Percentiles rank a stretch among this genome's conserved stretches.
These are phyloP conservation scores for Venturiaceae sp. DNA, from an alignment of 2,329 filamentous ascomycete genomes.

Conservation along the genomic window DNA sequence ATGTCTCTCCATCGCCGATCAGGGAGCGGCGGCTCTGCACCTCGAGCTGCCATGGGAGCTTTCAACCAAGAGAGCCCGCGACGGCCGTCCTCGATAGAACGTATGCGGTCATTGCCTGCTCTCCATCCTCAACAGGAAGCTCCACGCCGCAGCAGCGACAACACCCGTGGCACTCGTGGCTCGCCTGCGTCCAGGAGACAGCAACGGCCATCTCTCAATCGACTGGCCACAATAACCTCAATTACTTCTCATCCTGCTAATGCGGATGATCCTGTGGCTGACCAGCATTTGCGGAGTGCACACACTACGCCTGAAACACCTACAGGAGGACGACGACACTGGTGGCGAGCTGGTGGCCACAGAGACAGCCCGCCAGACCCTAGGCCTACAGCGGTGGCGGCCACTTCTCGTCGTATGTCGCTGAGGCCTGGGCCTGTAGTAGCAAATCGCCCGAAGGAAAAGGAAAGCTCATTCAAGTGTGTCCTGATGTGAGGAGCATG, in stretches of 20 bases:
- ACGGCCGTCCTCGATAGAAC: not conserved
- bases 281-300: not conserved
- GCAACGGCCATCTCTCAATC: not conserved
- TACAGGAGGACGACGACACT: not conserved
- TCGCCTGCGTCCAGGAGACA: not conserved
- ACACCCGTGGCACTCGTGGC: not conserved
- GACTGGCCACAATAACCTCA: slow-evolving; percentile 4
- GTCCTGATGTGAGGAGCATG: not conserved
- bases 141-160: not conserved
- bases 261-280: not conserved
- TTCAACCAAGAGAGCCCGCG: not conserved
- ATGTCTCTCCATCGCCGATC: slow-evolving; percentile 1
- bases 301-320: slow-evolving; percentile 4
- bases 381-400: not conserved
- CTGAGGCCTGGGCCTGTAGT: not conserved
- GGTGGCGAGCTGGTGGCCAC: not conserved
- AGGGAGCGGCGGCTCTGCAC: not conserved
- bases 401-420: not conserved
- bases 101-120: not conserved
- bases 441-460: not conserved
- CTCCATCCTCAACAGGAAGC: not conserved
- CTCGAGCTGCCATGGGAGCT: slow-evolving; percentile 1
- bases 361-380: not conserved
- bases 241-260: not conserved
- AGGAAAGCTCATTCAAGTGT: not conserved